Base-by-base conservation (phyloP, 805 yeast species). In the Saccharomycopsis sp. region DNA sequence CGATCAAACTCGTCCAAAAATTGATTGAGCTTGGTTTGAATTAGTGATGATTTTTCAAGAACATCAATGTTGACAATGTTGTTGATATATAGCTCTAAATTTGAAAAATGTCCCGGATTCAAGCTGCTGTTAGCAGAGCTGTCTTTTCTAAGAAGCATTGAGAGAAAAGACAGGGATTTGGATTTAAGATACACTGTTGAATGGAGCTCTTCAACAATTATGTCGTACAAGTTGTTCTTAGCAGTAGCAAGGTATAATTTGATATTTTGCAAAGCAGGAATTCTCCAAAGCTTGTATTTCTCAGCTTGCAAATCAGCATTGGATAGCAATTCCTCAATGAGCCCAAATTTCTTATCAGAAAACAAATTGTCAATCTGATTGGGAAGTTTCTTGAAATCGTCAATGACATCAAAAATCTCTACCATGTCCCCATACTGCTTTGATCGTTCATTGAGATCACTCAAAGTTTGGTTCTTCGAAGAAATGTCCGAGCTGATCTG, bases 131-230 rank as follows among this genome's bases (percentile, higher is more conserved):
- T 15, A 18, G 22, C 16, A 19, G 36, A 23, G 9, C 13, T 48
- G 15, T 52, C 49, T 17, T 34, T 38, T 15, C 41, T 45, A 10
- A 45, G 29, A 15, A 39, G 30, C 30, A 36, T 18, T 6, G 41
- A 37, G 22, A 46, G 38, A 13, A 46, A 27, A 3, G 39, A 30
- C 10, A 38, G 34, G 3, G 49, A 46, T 29, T 41, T 46, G 4
- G 48, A 40, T 26, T 57, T 62, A 31, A 80, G 63, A 52, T 79
- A 84, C n/a, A 83, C 62, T 42, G 83, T 79, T 35, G 68, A 70
- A 44, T 75, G 77, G 31, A 86, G 61, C 52, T 87, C 95, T 48
- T 83, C 94, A n/a, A 83, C 63, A 15, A 88, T 63, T 48, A 74
- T 73, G 35, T 79, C 86, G 52, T 80, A 79, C 21, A 88, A 61